Conservation (phyloP, 768 basidiomycete species). For the Tulasnella sp. region DNA sequence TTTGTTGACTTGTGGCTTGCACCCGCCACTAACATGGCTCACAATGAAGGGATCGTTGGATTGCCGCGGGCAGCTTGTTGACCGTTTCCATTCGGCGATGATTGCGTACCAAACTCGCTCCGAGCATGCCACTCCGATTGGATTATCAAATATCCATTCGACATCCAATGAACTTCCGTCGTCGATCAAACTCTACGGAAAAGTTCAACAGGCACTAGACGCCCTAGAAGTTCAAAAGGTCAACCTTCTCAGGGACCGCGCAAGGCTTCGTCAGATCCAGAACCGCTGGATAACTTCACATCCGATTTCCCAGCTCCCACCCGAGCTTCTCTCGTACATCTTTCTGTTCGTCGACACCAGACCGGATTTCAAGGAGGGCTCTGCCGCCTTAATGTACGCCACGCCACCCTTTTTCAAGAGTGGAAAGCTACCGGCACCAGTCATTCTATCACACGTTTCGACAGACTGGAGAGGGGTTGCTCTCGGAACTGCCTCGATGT, state of each 20-base stretch:
- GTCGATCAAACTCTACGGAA: neutral
- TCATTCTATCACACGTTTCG: neutral
- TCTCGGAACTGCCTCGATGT: neutral
- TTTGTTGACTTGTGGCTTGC: neutral
- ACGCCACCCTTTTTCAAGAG: neutral
- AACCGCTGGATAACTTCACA: constrained; percentile 2
- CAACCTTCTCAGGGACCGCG: neutral
- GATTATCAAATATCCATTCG: neutral
- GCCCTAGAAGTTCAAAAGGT: neutral
- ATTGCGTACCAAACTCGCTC: neutral
- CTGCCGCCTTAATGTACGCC: neutral
- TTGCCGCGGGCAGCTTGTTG: neutral
- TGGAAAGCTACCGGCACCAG: neutral
- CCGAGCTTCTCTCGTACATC: constrained; percentile 7
- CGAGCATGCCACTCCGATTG: neutral
- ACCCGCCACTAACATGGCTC: neutral
- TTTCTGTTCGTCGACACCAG: neutral
- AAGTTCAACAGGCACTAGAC: neutral
- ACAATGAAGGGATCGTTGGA: neutral
- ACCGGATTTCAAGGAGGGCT: neutral
- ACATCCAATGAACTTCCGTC: neutral
- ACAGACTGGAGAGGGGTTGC: neutral
- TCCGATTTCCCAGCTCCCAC: neutral
- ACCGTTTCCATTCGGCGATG: neutral
- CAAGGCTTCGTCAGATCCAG: neutral